These are phyloP conservation scores for Syncephalastrum racemosum DNA, from an alignment of 371 early-diverging fungal species.

Conservation along the genomic window DNA sequence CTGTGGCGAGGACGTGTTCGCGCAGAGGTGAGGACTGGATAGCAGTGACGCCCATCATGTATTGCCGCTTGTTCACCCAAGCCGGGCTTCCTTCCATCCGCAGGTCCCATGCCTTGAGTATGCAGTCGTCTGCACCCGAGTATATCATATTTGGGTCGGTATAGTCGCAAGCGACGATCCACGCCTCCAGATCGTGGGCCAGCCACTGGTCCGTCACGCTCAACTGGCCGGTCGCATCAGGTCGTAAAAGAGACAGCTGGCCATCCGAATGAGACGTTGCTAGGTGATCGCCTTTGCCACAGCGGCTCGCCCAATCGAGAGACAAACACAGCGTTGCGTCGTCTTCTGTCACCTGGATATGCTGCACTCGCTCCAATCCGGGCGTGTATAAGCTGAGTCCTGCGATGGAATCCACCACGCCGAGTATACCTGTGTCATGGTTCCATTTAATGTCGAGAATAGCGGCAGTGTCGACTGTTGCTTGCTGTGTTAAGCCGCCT, in stretches of 20 bases:
- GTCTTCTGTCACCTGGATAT: slow-evolving; percentile 40
- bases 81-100: slow-evolving; percentile 34
- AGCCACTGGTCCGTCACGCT: slow-evolving; percentile 53
- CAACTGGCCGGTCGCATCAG: slow-evolving; percentile 36
- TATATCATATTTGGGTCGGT: slow-evolving; percentile 68
- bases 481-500: slow-evolving; percentile 24
- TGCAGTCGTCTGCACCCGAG: slow-evolving; percentile 80
- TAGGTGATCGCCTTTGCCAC: slow-evolving; percentile 30
- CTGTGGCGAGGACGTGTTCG: slow-evolving; percentile 78
- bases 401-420: slow-evolving; percentile 67
- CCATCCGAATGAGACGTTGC: slow-evolving; percentile 75
- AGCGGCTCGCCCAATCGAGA: slow-evolving; percentile 86
- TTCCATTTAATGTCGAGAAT: slow-evolving; percentile 89
- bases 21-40: slow-evolving; percentile 79
- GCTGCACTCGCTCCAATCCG: slow-evolving; percentile 33
- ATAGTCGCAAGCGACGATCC: slow-evolving; percentile 87
- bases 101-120: slow-evolving; percentile 85
- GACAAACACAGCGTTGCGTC: slow-evolving; percentile 74
- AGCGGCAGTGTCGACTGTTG: slow-evolving; percentile 66
- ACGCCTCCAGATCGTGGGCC: slow-evolving; percentile 91
- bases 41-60: slow-evolving; percentile 79
- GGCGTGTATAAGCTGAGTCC: slow-evolving; percentile 44
- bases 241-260: slow-evolving; percentile 46
- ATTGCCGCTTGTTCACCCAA: slow-evolving; percentile 48
- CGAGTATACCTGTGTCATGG: slow-evolving; percentile 51